Evolutionary conservation across 1,284 basidiomycete species (phyloP).

Genomic region (Taiwanofungus camphoratus): DNA sequence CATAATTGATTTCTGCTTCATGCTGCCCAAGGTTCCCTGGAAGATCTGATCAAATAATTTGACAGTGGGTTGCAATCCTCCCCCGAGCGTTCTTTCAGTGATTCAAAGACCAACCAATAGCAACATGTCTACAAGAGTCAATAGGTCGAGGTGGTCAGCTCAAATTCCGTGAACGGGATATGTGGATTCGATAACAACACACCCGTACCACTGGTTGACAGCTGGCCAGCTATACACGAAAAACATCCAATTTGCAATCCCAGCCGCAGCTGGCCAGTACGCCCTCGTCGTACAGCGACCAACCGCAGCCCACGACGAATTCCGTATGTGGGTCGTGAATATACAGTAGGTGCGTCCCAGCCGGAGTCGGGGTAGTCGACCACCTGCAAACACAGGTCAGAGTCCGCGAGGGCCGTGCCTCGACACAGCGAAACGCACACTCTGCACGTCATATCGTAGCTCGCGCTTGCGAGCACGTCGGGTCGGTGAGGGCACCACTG

Average conservation of each 20-base stretch:
- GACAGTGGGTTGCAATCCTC: too few relatives aligned
- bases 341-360: conserved; percentile 51
- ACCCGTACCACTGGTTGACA: too few relatives aligned
- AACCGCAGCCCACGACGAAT: conserved; percentile 88
- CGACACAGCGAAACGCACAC: conserved; percentile 42
- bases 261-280: conserved; percentile 85
- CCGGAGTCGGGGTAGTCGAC: conserved; percentile 51
- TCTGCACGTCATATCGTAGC: conserved; percentile 96
- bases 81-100: too few relatives aligned
- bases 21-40: too few relatives aligned
- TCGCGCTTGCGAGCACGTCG: conserved; percentile 76
- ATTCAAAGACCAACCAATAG: too few relatives aligned
- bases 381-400: conserved; percentile 39
- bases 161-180: too few relatives aligned
- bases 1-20: too few relatives aligned
- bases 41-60: too few relatives aligned
- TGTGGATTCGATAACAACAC: too few relatives aligned
- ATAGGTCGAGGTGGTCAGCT: too few relatives aligned
- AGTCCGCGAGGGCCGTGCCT: not conserved
- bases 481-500: conserved; percentile 76
- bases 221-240: conserved; percentile 34
- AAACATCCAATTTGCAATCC: conserved; percentile 83
- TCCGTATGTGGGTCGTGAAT: conserved; percentile 89
- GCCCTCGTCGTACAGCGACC: conserved; percentile 86
- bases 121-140: too few relatives aligned